phyloP scores from a whole-genome alignment of 2,329 filamentous ascomycete genomes.

The Xylariaceae sp. region DNA sequence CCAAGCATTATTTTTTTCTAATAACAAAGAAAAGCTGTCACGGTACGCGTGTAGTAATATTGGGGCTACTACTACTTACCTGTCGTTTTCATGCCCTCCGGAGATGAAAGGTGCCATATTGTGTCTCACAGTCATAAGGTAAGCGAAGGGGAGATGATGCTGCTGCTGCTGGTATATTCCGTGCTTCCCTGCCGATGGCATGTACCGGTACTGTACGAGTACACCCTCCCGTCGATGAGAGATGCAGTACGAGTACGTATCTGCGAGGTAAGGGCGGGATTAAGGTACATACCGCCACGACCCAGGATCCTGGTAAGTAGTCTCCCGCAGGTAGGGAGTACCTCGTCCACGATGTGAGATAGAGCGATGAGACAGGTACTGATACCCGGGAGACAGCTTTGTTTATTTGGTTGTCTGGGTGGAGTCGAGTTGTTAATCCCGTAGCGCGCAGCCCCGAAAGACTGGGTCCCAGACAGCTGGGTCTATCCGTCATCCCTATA shows the following conservation, averaged over 20 bases:
- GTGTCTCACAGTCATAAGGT: neutral
- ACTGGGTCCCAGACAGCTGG: neutral
- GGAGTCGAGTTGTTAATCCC: neutral
- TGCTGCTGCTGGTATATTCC: no score
- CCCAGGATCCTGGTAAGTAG: neutral
- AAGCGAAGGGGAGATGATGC: neutral
- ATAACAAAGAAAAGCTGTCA: no score
- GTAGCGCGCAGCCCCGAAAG: neutral
- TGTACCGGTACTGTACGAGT: no score
- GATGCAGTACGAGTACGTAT: neutral
- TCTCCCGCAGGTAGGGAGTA: neutral
- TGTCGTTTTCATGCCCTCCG: neutral
- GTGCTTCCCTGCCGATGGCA: no score
- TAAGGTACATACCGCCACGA: neutral
- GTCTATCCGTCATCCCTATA: neutral
- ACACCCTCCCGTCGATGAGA: no score
- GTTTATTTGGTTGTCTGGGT: neutral
- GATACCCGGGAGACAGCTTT: neutral
- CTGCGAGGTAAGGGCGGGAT: neutral
- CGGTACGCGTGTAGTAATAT: neutral
- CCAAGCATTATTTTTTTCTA: no score
- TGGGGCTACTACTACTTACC: neutral
- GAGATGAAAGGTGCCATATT: neutral
- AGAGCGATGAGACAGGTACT: neutral
- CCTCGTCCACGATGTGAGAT: neutral